phyloP scores from a whole-genome alignment of 495 filamentous ascomycete genomes.

The Platismatia glauca region DNA sequence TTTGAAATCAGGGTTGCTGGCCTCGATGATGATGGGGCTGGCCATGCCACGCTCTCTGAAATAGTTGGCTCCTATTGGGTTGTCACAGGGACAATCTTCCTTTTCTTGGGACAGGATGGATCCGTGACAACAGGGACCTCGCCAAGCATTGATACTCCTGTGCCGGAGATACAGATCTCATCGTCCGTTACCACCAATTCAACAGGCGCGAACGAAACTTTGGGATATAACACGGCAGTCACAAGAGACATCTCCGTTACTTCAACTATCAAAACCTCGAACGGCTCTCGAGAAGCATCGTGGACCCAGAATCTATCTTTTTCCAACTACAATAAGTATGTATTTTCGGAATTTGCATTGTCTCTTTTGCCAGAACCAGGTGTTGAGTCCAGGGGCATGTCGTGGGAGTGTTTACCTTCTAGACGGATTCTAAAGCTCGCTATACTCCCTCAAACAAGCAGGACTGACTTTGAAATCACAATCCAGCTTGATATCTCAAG shows the following conservation, averaged over 20 bases:
- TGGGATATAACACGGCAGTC: constrained; percentile 51
- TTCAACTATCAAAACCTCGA: constrained; percentile 41
- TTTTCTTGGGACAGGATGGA: constrained; percentile 50
- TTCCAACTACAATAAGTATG: constrained; percentile 48
- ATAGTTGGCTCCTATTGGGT: constrained; percentile 67
- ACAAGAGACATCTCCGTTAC: constrained; percentile 47
- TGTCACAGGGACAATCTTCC: constrained; percentile 73
- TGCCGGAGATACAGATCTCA: constrained; percentile 36
- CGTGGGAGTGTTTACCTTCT: no score
- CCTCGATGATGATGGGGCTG: constrained; percentile 43
- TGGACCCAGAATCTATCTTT: constrained; percentile 60
- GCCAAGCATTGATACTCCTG: constrained; percentile 30
- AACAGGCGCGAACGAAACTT: constrained; percentile 51
- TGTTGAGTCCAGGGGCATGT: no score
- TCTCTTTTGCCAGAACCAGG: no score
- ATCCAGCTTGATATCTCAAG: constrained; percentile 49
- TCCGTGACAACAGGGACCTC: constrained; percentile 43
- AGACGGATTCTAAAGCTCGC: no score
- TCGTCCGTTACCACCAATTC: constrained; percentile 35
- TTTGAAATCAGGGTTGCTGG: constrained; percentile 66
- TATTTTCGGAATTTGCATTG: no score
- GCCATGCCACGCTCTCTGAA: constrained; percentile 44
- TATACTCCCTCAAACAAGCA: no score
- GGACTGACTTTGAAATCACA: no score
- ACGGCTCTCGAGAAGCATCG: constrained; percentile 29